phyloP scores from a whole-genome alignment of 164 flowering plant genomes.

The Vitis cinerea region DNA sequence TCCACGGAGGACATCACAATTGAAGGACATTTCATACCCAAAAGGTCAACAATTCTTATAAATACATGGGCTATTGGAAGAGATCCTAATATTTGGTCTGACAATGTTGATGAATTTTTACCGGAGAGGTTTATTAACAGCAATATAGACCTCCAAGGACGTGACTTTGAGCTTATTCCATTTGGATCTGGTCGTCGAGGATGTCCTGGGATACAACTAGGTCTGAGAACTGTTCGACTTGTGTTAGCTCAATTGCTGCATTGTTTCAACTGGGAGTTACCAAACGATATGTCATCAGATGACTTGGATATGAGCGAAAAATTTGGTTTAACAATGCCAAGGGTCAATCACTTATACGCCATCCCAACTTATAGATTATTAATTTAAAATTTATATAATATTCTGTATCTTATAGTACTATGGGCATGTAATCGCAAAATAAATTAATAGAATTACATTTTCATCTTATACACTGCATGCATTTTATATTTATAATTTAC shows the following conservation, averaged over 20 bases:
- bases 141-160: slow-evolving; percentile 13
- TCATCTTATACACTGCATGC: too few species aligned
- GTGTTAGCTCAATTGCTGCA: too few species aligned
- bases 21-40: slow-evolving; percentile 20
- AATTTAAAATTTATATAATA: too few species aligned
- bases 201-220: slow-evolving; percentile 15
- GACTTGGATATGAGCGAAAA: slow-evolving; percentile 1
- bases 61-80: slow-evolving; percentile 32
- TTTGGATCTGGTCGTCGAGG: slow-evolving; percentile 22
- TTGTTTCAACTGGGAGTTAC: too few species aligned
- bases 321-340: slow-evolving; percentile 4
- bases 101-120: slow-evolving; percentile 9
- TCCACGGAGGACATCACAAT: slow-evolving; percentile 21
- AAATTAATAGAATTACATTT: too few species aligned
- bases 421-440: too few species aligned
- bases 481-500: too few species aligned
- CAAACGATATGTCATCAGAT: too few species aligned
- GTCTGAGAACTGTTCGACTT: not conserved
- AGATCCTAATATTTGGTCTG: slow-evolving; percentile 24
- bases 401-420: too few species aligned
- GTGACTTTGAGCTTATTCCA: slow-evolving; percentile 16
- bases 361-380: too few species aligned
- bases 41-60: slow-evolving; percentile 20
- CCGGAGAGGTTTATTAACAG: slow-evolving; percentile 18
- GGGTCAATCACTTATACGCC: slow-evolving; percentile 5